phyloP scores from a whole-genome alignment of 208 protist genomes.

The Crithidia fasciculata region DNA sequence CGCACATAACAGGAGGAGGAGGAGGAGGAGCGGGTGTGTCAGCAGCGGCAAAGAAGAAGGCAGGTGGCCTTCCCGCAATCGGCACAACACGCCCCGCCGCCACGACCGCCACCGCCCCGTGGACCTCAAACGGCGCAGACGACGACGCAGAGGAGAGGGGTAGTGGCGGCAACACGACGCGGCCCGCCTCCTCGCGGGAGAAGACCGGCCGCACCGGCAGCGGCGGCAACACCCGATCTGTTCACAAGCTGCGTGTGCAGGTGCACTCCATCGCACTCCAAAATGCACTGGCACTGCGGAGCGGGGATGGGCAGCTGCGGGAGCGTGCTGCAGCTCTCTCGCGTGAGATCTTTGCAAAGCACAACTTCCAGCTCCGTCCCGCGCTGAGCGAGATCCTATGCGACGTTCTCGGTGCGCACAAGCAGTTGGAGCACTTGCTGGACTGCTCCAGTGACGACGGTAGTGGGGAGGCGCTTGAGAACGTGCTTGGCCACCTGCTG shows the following conservation, averaged over 20 bases:
- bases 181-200: neutral
- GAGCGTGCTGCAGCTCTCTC: slow-evolving; percentile 33
- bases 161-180: too few relatives aligned
- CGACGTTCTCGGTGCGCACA: slow-evolving; percentile 50
- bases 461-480: slow-evolving; percentile 35
- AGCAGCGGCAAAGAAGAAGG: neutral
- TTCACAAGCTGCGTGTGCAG: slow-evolving; percentile 44
- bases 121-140: neutral
- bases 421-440: slow-evolving; percentile 38
- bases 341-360: slow-evolving; percentile 45
- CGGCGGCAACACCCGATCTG: slow-evolving; percentile 2
- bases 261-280: slow-evolving; percentile 43
- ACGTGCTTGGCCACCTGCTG: slow-evolving; percentile 66
- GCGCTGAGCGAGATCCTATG: slow-evolving; percentile 57
- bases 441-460: slow-evolving; percentile 35
- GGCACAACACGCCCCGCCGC: too few relatives aligned
- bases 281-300: slow-evolving; percentile 35
- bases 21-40: neutral
- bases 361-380: slow-evolving; percentile 46
- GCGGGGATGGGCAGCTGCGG: slow-evolving; percentile 8
- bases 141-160: neutral
- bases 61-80: neutral
- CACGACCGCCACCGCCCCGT: too few relatives aligned
- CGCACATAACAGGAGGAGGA: neutral
- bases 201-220: neutral